Evolutionary conservation across 345 rosid species (phyloP).

Genomic region (Moringa oleifera): DNA sequence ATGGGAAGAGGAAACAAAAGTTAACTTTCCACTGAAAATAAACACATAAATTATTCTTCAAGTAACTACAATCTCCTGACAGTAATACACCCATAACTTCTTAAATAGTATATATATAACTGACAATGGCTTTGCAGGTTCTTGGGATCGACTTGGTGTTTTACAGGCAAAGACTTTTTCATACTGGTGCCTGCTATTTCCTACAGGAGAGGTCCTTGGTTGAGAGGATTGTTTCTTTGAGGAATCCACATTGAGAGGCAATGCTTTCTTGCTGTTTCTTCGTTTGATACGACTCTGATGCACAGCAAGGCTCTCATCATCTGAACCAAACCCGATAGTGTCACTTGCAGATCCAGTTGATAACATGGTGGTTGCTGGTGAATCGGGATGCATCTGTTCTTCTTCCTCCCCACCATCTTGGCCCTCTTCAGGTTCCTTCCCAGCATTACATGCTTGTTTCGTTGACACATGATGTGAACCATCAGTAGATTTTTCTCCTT

Average conservation of each 20-base stretch:
- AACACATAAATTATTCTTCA: no score
- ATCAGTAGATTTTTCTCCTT: conserved; percentile 8
- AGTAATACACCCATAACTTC: not conserved
- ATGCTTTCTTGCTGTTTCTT: not conserved
- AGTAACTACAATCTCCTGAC: not conserved
- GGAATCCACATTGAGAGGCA: not conserved
- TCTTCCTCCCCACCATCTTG: conserved; percentile 5
- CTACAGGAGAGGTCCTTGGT: not conserved
- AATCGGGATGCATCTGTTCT: conserved; percentile 1
- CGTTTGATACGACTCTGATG: not conserved
- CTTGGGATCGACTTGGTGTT: not conserved
- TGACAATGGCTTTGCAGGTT: not conserved
- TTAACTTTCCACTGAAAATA: not conserved
- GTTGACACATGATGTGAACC: conserved; percentile 5
- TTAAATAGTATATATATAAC: not conserved
- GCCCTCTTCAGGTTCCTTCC: not conserved
- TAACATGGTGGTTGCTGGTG: not conserved
- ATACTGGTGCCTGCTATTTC: not conserved
- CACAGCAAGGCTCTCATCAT: not conserved
- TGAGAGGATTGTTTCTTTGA: not conserved
- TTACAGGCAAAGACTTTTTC: not conserved
- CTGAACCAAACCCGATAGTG: not conserved
- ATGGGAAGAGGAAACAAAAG: no score
- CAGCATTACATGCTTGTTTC: not conserved
- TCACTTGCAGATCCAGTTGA: not conserved